phyloP scores from a whole-genome alignment of 352 stramenopile genomes.

The Phytopythium boreale region DNA sequence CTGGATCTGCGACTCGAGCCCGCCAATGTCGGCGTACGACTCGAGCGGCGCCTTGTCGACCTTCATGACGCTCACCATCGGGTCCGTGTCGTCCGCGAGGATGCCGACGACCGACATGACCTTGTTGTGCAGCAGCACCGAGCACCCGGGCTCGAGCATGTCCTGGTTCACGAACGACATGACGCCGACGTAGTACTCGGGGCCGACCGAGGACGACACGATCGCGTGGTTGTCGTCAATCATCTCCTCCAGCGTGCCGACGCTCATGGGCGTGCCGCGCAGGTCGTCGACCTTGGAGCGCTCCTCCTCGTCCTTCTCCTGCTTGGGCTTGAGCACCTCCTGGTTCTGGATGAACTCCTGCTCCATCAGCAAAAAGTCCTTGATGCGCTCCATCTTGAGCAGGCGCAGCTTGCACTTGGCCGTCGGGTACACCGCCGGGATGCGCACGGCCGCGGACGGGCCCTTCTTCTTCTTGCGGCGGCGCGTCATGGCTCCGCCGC shows the following conservation, averaged over 20 bases:
- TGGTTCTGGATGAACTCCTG: constrained; percentile 99
- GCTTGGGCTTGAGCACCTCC: constrained; percentile 99
- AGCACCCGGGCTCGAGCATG: constrained; percentile 98
- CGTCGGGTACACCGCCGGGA: constrained; percentile 93
- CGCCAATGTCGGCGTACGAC: constrained; percentile 99
- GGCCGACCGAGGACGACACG: constrained; percentile 96
- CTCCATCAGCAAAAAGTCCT: constrained; percentile 99
- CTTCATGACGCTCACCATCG: constrained; percentile 99
- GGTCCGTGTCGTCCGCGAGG: constrained; percentile 98
- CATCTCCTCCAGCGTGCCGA: constrained; percentile 99
- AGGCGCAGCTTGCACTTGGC: constrained; percentile 99
- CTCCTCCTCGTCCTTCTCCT: constrained; percentile 99
- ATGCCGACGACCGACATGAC: constrained; percentile 99
- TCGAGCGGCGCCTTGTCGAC: constrained; percentile 99
- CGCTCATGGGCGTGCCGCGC: constrained; percentile 96
- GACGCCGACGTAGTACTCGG: constrained; percentile 99
- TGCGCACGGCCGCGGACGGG: constrained; percentile 82
- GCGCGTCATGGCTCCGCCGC: constrained; percentile 80
- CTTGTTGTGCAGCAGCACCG: constrained; percentile 99
- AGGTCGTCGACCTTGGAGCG: constrained; percentile 99
- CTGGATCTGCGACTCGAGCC: constrained; percentile 97
- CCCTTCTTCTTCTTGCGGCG: constrained; percentile 93
- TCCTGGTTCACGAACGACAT: constrained; percentile 99
- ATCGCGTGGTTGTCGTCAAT: constrained; percentile 99
- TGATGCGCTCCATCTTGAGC: constrained; percentile 99